These are phyloP conservation scores for Cladosporium sp. DNA, from an alignment of 2,329 filamentous ascomycete species.

Conservation along the genomic window DNA sequence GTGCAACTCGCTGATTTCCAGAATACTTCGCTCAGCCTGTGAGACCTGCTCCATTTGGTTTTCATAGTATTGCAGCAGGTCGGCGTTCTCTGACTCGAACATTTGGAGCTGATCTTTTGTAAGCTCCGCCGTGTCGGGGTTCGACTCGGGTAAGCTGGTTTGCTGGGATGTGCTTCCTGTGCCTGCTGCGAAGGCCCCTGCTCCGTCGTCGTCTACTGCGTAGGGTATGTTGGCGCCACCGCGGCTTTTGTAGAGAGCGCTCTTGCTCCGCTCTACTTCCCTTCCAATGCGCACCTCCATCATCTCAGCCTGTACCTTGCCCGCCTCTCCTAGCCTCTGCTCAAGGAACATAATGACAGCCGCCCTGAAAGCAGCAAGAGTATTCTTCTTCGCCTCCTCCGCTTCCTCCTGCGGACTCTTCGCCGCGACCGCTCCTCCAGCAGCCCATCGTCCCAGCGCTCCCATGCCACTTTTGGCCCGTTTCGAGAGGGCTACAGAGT, in stretches of 20 bases:
- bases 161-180: background rate
- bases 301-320: conserved; percentile 78
- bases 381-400: conserved; percentile 67
- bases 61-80: conserved; percentile 90
- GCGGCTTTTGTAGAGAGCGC: conserved; percentile 65
- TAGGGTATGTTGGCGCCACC: conserved; percentile 22
- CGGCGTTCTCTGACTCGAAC: conserved; percentile 88
- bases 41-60: conserved; percentile 91
- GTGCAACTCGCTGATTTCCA: conserved; percentile 91
- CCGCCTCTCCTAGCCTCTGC: conserved; percentile 69
- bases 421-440: conserved; percentile 45
- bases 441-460: conserved; percentile 65
- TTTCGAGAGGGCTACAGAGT: conserved; percentile 67
- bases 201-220: conserved; percentile 15
- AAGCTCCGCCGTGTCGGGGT: conserved; percentile 43
- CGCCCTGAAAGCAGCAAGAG: conserved; percentile 68
- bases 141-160: background rate
- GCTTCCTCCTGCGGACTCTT: conserved; percentile 63
- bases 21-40: conserved; percentile 79
- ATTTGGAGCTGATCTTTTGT: conserved; percentile 84
- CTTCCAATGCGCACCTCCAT: conserved; percentile 83
- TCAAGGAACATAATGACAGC: conserved; percentile 79
- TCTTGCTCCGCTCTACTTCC: conserved; percentile 85
- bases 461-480: conserved; percentile 60
- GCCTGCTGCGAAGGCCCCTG: background rate